Base-by-base conservation (phyloP, 2,329 filamentous ascomycete genomes). In the Fusarium aywerte region DNA sequence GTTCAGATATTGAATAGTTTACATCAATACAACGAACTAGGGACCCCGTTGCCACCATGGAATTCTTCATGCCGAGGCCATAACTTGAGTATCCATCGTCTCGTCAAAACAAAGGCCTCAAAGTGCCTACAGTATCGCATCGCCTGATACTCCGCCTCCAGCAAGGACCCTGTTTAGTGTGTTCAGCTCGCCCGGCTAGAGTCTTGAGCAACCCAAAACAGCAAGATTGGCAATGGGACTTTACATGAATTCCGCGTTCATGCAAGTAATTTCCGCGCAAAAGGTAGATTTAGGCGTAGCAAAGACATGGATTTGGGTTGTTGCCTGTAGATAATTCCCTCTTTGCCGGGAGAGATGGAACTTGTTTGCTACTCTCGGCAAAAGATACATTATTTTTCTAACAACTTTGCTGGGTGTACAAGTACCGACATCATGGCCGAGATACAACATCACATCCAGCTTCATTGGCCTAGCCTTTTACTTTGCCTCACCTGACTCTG, bases 111-210 rank as follows among this genome's bases (percentile, higher is more conserved):
- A 48, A 45, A 29, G 43, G 52, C 58, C 62, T 62, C 42, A 35
- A 23, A 45, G 23, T 42, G 54, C 58, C 65, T 54, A 31, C 29
- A 18, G 32, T 8, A 25, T 23, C 21, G 6, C 25, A 33, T 59
- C 53, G 42, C 48, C 58, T 45, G 29, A 51, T 57, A 54, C 65
- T 69, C 49, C 58, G 66, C 66, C 61, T n/a, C 43, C 65, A 50
- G 43, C 36, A 47, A 51, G 35, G 51, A 23, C 50, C 52, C 36
- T 44, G 65, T 36, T 35, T 51, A 45, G 32, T 29, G 48, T 40
- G 27, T 45, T 66, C 62, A 65, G 61, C 58, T 60, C 50, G 58
- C 58, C 47, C 59, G 49, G 33, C 35, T 62, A 42, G 52, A 55
- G 57, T 42, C 50, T 49, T 48, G 48, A 15, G 23, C 31, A 9